These are phyloP conservation scores for Parasarocladium wereldwijsianum DNA, from an alignment of 2,329 filamentous ascomycete genomes.

Conservation along the genomic window DNA sequence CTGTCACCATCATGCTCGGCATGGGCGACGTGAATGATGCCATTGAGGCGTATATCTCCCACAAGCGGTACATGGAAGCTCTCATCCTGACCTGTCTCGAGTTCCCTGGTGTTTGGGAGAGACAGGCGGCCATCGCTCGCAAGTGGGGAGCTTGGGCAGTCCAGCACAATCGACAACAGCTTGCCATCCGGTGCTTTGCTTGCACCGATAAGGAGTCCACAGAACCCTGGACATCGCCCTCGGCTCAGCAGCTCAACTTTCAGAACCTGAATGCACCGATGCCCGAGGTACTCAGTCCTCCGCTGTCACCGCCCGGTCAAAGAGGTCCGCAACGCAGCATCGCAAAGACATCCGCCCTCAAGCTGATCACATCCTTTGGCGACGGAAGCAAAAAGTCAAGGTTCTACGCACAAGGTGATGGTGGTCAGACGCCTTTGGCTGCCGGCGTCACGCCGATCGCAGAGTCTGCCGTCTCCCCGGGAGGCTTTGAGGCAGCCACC, in stretches of 20 bases:
- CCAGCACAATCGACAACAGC: conserved; percentile 70
- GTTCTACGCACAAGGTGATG: conserved; percentile 43
- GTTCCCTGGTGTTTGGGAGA: conserved; percentile 77
- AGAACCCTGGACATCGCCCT: conserved; percentile 79
- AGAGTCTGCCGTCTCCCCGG: conserved; percentile 52
- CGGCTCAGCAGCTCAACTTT: conserved; percentile 48
- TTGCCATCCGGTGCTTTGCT: conserved; percentile 86
- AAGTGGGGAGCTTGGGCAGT: conserved; percentile 94
- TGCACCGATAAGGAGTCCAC: conserved; percentile 76
- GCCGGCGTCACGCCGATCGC: conserved; percentile 80
- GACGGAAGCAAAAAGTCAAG: conserved; percentile 46
- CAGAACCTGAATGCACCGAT: conserved; percentile 38
- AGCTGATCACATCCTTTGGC: conserved; percentile 82
- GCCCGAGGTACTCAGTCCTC: conserved; percentile 50
- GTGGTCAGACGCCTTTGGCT: conserved; percentile 59
- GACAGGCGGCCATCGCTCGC: conserved; percentile 72
- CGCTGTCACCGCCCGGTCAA: conserved; percentile 58
- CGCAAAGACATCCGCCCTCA: conserved; percentile 70
- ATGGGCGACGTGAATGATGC: conserved; percentile 89
- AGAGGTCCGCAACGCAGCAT: conserved; percentile 47
- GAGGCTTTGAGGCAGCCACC: conserved; percentile 48
- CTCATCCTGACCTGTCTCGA: conserved; percentile 74
- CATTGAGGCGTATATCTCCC: conserved; percentile 89
- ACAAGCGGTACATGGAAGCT: conserved; percentile 84
- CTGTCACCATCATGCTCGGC: conserved; percentile 82